Evolutionary conservation across 2,329 filamentous ascomycete genomes (phyloP).

Genomic region (Coniochaeta prunicola): DNA sequence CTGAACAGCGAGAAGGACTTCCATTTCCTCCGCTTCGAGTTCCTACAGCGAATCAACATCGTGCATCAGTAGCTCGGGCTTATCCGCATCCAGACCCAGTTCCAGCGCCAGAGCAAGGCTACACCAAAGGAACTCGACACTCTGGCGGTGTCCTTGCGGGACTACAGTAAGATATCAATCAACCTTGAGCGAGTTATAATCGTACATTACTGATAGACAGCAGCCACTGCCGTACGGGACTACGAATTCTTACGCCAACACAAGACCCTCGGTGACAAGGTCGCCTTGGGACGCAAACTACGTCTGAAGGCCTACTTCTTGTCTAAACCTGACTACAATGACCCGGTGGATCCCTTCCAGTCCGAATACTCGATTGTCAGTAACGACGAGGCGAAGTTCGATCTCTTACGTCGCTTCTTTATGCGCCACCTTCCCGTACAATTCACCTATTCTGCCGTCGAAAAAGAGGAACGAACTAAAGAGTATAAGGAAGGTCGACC

Average conservation of each 20-base stretch:
- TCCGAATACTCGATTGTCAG: neutral
- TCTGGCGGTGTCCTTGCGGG: neutral
- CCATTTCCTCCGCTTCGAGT: conserved; percentile 7
- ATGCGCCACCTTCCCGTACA: neutral
- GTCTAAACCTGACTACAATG: too few species aligned
- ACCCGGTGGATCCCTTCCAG: too few species aligned
- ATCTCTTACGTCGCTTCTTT: neutral
- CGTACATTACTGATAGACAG: neutral
- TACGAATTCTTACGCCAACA: neutral
- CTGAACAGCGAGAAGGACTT: conserved; percentile 8
- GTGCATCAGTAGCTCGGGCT: conserved; percentile 3
- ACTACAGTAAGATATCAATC: neutral
- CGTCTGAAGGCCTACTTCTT: too few species aligned
- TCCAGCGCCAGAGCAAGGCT: neutral
- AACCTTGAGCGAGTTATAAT: neutral
- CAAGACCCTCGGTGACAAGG: neutral
- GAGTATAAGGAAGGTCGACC: neutral
- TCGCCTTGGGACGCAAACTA: neutral
- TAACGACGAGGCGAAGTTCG: neutral
- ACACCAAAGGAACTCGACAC: neutral
- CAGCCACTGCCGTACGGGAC: neutral
- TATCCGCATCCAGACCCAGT: neutral
- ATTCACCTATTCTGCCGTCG: neutral
- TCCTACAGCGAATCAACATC: conserved; percentile 9
- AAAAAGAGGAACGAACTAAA: neutral